Evolutionary conservation across 2,329 filamentous ascomycete genomes (phyloP), one percentile per base, ranked within the genome.

Genomic region (Fusarium mundagurra): DNA sequence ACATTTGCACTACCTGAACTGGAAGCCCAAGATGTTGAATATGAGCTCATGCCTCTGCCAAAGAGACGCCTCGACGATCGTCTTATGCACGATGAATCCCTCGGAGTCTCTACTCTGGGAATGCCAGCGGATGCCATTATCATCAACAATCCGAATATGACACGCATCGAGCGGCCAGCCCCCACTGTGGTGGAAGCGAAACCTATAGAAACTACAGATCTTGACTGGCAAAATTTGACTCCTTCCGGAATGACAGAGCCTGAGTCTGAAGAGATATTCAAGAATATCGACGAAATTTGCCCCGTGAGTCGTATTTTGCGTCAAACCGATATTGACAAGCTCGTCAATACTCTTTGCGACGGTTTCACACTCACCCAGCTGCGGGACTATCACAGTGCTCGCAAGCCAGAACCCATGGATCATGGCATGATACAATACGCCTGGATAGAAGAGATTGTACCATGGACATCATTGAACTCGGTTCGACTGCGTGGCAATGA

Each of bases 281-380:
- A 79, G 8, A 86, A 88, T 65, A 85, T 91, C 24, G 81, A 89
- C 38, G 84, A 85, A 62, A 76, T 90, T 39, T 83, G 83, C 43
- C 89, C 88, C 3, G 81, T 83, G 11, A 82, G 82, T 31, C 82
- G 68, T 3, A 74, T 83, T 14, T 64, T 90, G 9, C 76, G 81
- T 4, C 74, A 79, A 39, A 80, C 77, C 0, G 82, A 87, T 12
- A 89, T 88, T 61, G 77, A 82, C 8, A 79, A 81, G 18, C 76
- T 90, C 20, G 74, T 82, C 33, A 67, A 80, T 2, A 70, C 76
- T 8, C 80, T 90, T 11, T 53, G 79, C 18, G 71, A 82, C 1
- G 86, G 88, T 13, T 90, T 90, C 75, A 86, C 86, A 1, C 76
- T 65, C 1, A 41, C 74, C 0, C 88, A 90, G 72, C 80, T 91